These are phyloP conservation scores for Immersiella caudata DNA, from an alignment of 495 filamentous ascomycete genomes.

Conservation along the genomic window DNA sequence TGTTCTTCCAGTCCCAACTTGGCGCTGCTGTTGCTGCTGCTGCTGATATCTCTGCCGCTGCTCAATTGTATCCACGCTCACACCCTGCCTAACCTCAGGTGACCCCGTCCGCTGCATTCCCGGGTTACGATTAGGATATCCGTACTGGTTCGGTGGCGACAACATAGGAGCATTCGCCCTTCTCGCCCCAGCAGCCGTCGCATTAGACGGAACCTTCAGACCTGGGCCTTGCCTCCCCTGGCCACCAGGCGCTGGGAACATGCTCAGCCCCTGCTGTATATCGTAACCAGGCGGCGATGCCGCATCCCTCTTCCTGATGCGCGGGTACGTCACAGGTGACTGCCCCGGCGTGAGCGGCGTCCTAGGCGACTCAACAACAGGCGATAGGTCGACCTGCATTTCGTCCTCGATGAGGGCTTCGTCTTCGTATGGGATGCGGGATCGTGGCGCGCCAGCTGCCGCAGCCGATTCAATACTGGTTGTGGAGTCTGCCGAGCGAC, in stretches of 20 bases:
- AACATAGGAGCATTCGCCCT: too few species aligned
- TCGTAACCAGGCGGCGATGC: too few species aligned
- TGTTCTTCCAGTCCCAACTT: background rate
- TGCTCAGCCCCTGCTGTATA: too few species aligned
- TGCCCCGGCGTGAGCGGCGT: conserved; percentile 39
- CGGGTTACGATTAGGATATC: conserved; percentile 34
- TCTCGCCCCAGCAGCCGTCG: too few species aligned
- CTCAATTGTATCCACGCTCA: background rate
- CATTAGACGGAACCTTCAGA: too few species aligned
- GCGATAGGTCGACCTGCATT: conserved; percentile 40
- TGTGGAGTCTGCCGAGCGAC: conserved; percentile 30
- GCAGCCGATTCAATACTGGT: conserved; percentile 37
- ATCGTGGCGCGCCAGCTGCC: background rate
- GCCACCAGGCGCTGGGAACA: too few species aligned
- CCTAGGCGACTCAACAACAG: conserved; percentile 48
- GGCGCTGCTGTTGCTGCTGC: background rate
- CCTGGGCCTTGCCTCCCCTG: too few species aligned
- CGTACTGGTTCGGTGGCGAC: too few species aligned
- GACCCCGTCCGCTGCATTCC: conserved; percentile 33
- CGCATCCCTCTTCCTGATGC: conserved; percentile 33
- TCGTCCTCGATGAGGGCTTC: conserved; percentile 31
- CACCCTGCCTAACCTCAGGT: conserved; percentile 26
- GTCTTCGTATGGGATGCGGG: conserved; percentile 24
- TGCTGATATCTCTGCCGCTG: background rate
- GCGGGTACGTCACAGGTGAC: conserved; percentile 49